Evolutionary conservation across 306 rosid genomes (phyloP), one percentile per base, ranked within the genome.

Genomic region (Cotoneaster glaucophyllus): DNA sequence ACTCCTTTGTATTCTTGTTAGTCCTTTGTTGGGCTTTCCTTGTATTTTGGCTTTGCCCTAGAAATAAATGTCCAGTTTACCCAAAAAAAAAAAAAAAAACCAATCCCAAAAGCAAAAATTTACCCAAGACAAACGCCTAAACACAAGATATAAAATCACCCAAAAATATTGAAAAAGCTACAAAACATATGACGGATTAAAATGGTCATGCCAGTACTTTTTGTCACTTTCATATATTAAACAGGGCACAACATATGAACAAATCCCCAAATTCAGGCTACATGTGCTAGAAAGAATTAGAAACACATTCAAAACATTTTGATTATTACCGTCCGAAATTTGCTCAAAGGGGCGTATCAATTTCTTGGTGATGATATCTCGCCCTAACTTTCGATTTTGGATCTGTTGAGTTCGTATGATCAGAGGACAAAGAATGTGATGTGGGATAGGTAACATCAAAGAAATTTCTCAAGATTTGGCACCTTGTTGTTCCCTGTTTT

Each of bases 381-480:
- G 19, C 34, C 52, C 41, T 37, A 21, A 34, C 65, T 56, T 41
- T 56, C 32, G 25, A 5, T 17, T 44, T 66, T 73, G 78, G 48
- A 71, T 62, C 56, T 24, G 21, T 29, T 41, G 67, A 21, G 56
- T 57, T 66, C 56, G 17, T 19, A 32, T 21, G 1, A 61, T 56
- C 62, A 7, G 19, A 50, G 21, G 21, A 32, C 0, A 26, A 66
- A 57, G 21, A 29, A 41, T 53, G 31, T 5, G 43, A 71, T 31
- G 74, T 63, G 79, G 65, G 50, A 39, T 77, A 58, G 85, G 96
- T 88, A 90, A 45, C 78, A 83, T 85, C 90, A 58, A 18, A 74
- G 92, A 88, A 90, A 81, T 81, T 88, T 90, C 96, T 74, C 66
- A 75, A 29, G 44, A 15, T 64, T 80, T 50, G 75, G 72, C 57